phyloP scores from a whole-genome alignment of 805 yeast species.

The Allodekkera sacchari region DNA sequence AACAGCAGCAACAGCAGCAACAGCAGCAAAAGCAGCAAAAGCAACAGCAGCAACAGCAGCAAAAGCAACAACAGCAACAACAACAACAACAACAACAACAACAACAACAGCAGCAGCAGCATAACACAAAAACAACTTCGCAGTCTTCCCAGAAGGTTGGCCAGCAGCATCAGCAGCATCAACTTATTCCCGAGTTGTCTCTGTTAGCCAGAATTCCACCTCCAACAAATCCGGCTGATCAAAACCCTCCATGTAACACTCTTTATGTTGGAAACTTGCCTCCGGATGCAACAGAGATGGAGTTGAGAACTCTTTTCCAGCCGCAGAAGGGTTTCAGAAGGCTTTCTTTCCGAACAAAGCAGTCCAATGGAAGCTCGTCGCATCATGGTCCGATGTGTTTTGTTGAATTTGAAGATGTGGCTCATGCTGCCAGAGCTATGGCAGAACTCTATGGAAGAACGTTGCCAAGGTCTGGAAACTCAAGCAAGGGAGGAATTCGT shows the following conservation, averaged over 20 bases:
- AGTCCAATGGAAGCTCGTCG: conserved; percentile 24
- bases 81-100: conserved; percentile 6
- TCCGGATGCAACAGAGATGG: conserved; percentile 93
- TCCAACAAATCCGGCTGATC: conserved; percentile 97
- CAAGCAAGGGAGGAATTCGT: conserved; percentile 81
- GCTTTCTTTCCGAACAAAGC: conserved; percentile 80
- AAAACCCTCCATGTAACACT: conserved; percentile 97
- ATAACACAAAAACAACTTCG: too few relatives aligned
- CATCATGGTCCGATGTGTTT: conserved; percentile 98
- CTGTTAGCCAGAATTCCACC: conserved; percentile 75
- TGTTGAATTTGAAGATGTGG: conserved; percentile 96
- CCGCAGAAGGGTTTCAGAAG: conserved; percentile 91
- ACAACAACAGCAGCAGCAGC: conserved; percentile 3
- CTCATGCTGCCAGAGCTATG: conserved; percentile 85
- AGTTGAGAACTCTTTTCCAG: conserved; percentile 76
- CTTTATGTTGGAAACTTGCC: conserved; percentile 95
- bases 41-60: conserved; percentile 3
- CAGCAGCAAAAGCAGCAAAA: conserved; percentile 2
- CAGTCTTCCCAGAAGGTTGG: conserved; percentile 8
- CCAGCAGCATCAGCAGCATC: conserved; percentile 19
- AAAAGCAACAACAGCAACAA: conserved; percentile 3
- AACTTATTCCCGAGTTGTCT: conserved; percentile 50
- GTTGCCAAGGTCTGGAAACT: conserved; percentile 61
- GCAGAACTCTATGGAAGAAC: conserved; percentile 92
- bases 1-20: conserved; percentile 4